A percentile compares a stretch with the other conserved stretches of the same genome.
Conservation (phyloP, 768 basidiomycete genomes). For the Phanerochaete sordida region DNA sequence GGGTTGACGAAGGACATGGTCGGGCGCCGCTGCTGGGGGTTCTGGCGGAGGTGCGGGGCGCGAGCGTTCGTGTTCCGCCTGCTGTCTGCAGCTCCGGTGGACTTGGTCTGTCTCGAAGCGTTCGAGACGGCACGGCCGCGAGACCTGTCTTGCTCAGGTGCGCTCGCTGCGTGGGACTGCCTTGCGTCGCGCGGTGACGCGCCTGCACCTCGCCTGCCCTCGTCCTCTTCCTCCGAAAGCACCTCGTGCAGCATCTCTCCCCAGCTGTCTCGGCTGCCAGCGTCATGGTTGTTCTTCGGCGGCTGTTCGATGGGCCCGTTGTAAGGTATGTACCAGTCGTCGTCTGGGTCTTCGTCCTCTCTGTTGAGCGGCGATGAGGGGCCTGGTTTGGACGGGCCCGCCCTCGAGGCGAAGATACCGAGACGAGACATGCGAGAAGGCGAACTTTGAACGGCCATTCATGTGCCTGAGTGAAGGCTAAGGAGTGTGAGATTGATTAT, state of each 20-base stretch:
- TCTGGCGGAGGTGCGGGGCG: conserved; percentile 24
- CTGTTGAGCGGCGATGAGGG: conserved; percentile 18
- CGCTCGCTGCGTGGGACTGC: conserved; percentile 9
- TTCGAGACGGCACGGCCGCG: conserved; percentile 37
- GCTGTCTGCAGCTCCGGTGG: conserved; percentile 23
- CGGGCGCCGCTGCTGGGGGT: conserved; percentile 16
- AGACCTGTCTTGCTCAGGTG: conserved; percentile 4
- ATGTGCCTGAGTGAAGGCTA: conserved; percentile 9
- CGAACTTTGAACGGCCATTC: conserved; percentile 33
- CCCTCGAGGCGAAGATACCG: conserved; percentile 20
- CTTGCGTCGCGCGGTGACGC: conserved; percentile 2
- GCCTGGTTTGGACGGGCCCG: conserved; percentile 18
- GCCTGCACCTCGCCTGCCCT: conserved; percentile 2
- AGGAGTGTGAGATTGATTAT: conserved; percentile 16
- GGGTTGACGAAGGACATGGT: conserved; percentile 42
- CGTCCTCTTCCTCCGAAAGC: conserved; percentile 18
- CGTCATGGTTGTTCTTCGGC: conserved; percentile 12
- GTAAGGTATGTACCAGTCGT: conserved; percentile 65
- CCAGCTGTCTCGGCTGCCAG: conserved; percentile 29
- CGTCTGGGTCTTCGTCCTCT: conserved; percentile 23
- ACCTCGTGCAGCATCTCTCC: conserved; percentile 26
- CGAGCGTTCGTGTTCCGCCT: conserved; percentile 27
- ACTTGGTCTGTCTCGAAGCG: conserved; percentile 38
- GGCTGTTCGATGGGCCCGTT: conserved; percentile 57
- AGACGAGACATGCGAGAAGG: conserved; percentile 35